Conservation (phyloP, 495 filamentous ascomycete genomes). For the Daldinia childiae region DNA sequence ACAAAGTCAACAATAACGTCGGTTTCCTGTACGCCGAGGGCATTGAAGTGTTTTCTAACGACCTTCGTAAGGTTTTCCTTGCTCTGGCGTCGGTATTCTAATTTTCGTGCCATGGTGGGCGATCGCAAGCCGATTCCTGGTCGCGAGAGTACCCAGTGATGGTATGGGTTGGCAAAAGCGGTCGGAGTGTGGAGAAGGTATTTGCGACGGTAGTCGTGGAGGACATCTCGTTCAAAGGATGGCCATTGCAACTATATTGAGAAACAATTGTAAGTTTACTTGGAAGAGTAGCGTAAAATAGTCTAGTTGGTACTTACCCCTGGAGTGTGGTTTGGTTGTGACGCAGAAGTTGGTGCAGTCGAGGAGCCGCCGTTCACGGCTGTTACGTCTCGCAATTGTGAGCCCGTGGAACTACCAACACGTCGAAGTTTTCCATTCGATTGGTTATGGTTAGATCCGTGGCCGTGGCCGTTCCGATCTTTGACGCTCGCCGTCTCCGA, state of each 20-base stretch:
- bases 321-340: slow-evolving; percentile 37
- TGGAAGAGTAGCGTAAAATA: slow-evolving; percentile 1
- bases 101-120: slow-evolving; percentile 74
- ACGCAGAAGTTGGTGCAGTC: slow-evolving; percentile 33
- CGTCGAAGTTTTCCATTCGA: slow-evolving; percentile 58
- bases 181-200: slow-evolving; percentile 77
- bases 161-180: slow-evolving; percentile 75
- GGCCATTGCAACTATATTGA: slow-evolving; percentile 75
- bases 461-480: slow-evolving; percentile 55
- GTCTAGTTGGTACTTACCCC: slow-evolving; percentile 33
- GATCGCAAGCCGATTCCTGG: slow-evolving; percentile 75
- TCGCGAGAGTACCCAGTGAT: slow-evolving; percentile 74
- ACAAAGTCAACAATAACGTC: slow-evolving; percentile 88
- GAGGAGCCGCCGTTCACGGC: slow-evolving; percentile 45
- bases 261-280: slow-evolving; percentile 34
- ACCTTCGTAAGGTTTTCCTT: slow-evolving; percentile 82
- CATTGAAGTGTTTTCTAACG: slow-evolving; percentile 91
- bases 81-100: slow-evolving; percentile 70
- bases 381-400: slow-evolving; percentile 54
- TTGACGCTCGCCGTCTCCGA: slow-evolving; percentile 54
- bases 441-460: slow-evolving; percentile 46
- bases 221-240: slow-evolving; percentile 72
- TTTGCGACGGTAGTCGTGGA: slow-evolving; percentile 82
- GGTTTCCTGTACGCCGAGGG: slow-evolving; percentile 81
- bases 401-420: slow-evolving; percentile 56